A percentile compares a stretch with the other conserved stretches of the same genome.
Evolutionary conservation across 148 eudicot species (phyloP).

Genomic region (Camellia granthamiana): DNA sequence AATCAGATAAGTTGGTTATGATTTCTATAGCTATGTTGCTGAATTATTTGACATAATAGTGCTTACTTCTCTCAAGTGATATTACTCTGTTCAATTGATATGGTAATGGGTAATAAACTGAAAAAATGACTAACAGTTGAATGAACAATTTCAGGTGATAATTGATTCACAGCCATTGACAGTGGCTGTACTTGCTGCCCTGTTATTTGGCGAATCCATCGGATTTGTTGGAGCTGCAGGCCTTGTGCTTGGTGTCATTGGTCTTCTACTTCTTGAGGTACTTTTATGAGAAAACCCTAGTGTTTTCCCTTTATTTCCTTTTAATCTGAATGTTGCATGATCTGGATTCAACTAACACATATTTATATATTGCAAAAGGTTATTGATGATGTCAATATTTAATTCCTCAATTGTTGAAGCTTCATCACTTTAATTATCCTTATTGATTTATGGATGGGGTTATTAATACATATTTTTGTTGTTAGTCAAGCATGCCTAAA

Average conservation of each 20-base stretch:
- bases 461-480: not conserved
- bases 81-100: not conserved
- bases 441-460: not conserved
- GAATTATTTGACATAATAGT: not conserved
- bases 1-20: too few species aligned
- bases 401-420: not conserved
- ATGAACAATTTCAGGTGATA: constrained; percentile 69
- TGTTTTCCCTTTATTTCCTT: not conserved
- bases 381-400: not conserved
- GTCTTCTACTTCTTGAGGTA: constrained; percentile 98
- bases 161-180: constrained; percentile 99
- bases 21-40: not conserved
- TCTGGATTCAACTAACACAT: not conserved
- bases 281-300: not conserved
- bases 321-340: not conserved
- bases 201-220: constrained; percentile 93
- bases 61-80: not conserved
- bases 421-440: not conserved
- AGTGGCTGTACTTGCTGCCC: constrained; percentile 86
- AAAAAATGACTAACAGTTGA: constrained; percentile 16
- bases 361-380: not conserved
- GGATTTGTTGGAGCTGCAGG: constrained; percentile 89
- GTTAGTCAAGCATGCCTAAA: too few species aligned
- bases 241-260: constrained; percentile 86
- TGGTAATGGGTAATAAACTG: constrained; percentile 4